These are phyloP conservation scores for Lonicera japonica DNA, from an alignment of 129 eudicot genomes.

Conservation along the genomic window DNA sequence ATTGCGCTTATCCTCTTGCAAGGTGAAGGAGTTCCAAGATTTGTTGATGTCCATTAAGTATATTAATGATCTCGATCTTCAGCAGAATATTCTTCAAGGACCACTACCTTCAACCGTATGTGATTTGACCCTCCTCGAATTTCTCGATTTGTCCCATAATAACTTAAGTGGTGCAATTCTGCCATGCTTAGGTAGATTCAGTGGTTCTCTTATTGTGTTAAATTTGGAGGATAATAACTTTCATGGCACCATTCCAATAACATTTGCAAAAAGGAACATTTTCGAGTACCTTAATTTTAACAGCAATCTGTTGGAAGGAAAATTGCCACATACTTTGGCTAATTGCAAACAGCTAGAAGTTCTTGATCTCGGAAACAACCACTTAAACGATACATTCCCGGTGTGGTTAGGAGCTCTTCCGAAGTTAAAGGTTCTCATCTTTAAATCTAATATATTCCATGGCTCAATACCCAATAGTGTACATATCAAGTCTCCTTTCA, in stretches of 20 bases:
- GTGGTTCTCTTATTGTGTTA: background rate
- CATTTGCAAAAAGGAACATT: background rate
- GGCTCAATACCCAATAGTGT: too few relatives aligned
- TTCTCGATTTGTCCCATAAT: conserved; percentile 6
- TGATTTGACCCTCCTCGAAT: background rate
- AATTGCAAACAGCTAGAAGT: background rate
- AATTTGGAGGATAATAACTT: conserved; percentile 3
- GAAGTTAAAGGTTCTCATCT: too few relatives aligned
- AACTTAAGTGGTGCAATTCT: too few relatives aligned
- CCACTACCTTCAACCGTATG: background rate
- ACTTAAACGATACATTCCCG: too few relatives aligned
- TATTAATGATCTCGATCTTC: background rate
- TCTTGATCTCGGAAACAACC: conserved; percentile 7
- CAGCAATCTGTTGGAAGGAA: conserved; percentile 10
- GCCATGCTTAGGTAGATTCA: background rate
- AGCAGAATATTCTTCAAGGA: conserved; percentile 4
- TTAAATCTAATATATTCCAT: too few relatives aligned
- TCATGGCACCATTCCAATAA: conserved; percentile 6
- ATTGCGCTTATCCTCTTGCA: background rate
- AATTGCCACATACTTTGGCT: background rate
- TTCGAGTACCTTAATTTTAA: too few relatives aligned
- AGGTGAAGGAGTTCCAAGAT: too few relatives aligned
- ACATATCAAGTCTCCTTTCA: too few relatives aligned
- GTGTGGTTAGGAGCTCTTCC: too few relatives aligned
- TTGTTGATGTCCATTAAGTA: too few relatives aligned